Evolutionary conservation across 2,329 filamentous ascomycete species (phyloP).

Genomic region (Grosmannia penicillata): DNA sequence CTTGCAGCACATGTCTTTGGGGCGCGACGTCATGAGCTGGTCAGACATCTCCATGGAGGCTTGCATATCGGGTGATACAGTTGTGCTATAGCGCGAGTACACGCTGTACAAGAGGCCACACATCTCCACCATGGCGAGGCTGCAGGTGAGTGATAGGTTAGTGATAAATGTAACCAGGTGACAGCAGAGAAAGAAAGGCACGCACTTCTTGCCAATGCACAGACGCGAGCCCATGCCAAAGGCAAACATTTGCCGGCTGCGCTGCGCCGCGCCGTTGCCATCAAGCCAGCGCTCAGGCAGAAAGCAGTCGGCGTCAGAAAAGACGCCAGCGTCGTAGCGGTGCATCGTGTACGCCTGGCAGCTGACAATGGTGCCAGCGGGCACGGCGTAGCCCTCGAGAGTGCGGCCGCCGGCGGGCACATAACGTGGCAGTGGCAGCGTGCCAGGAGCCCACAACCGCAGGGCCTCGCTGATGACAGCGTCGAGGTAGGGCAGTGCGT

Average conservation of each 20-base stretch:
- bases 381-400: slow-evolving; percentile 15
- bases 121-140: slow-evolving; percentile 5
- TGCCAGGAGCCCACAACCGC: slow-evolving; percentile 14
- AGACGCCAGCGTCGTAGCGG: slow-evolving; percentile 17
- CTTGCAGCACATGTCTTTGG: slow-evolving; percentile 4
- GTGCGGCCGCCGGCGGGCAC: slow-evolving; percentile 7
- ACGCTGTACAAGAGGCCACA: not conserved
- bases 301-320: slow-evolving; percentile 16
- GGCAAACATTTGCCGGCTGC: slow-evolving; percentile 1
- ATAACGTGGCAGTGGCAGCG: slow-evolving; percentile 9
- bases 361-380: slow-evolving; percentile 16
- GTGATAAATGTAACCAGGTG: not conserved
- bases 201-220: slow-evolving; percentile 5
- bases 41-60: slow-evolving; percentile 2
- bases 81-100: slow-evolving; percentile 1
- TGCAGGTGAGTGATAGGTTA: not conserved
- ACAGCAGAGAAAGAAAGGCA: not conserved
- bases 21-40: slow-evolving; percentile 4
- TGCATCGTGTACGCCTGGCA: slow-evolving; percentile 17
- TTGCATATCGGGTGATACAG: slow-evolving; percentile 1
- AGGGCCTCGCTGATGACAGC: slow-evolving; percentile 18
- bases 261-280: not conserved
- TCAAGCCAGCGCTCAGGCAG: slow-evolving; percentile 22
- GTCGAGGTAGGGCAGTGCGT: slow-evolving; percentile 15
- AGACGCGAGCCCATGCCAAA: slow-evolving; percentile 1